These are phyloP conservation scores for Aspergillus phoenicis DNA, from an alignment of 2,329 filamentous ascomycete species.

Conservation along the genomic window DNA sequence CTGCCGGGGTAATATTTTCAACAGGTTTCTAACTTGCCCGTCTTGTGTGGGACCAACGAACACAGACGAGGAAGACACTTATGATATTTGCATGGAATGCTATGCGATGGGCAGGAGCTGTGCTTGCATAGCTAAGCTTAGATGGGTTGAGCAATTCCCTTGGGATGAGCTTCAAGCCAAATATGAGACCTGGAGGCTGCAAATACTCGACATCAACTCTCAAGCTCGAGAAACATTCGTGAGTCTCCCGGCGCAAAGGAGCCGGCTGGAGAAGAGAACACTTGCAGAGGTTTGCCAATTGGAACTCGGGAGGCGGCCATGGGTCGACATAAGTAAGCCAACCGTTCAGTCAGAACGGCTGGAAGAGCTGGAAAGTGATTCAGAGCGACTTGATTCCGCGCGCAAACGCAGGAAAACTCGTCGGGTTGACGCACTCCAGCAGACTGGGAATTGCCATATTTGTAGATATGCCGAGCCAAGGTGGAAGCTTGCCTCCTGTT, in stretches of 20 bases:
- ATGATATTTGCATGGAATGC: constrained; percentile 97
- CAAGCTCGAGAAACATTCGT: constrained; percentile 65
- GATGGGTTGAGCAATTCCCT: constrained; percentile 90
- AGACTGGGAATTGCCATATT: constrained; percentile 71
- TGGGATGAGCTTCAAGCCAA: constrained; percentile 77
- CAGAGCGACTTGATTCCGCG: constrained; percentile 62
- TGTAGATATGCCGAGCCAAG: constrained; percentile 77
- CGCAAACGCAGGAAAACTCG: constrained; percentile 66
- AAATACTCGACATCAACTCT: constrained; percentile 74
- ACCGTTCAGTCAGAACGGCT: constrained; percentile 29
- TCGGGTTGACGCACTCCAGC: constrained; percentile 51
- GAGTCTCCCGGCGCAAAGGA: constrained; percentile 66
- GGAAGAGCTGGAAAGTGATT: constrained; percentile 45
- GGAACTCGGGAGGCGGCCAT: constrained; percentile 76
- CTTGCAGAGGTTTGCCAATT: constrained; percentile 93
- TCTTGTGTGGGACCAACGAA: constrained; percentile 71
- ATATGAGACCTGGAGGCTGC: constrained; percentile 79
- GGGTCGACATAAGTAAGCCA: constrained; percentile 75
- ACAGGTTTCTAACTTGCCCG: constrained; percentile 90
- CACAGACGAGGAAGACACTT: constrained; percentile 76
- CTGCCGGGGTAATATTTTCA: constrained; percentile 95
- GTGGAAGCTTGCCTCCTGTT: constrained; percentile 84
- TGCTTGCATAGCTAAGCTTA: constrained; percentile 78
- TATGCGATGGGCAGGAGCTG: constrained; percentile 97
- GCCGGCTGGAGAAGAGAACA: constrained; percentile 70